Percentiles rank a stretch among this genome's conserved stretches.
Conservation (phyloP, 352 stramenopile species). For the Phytopythium aichiense region DNA sequence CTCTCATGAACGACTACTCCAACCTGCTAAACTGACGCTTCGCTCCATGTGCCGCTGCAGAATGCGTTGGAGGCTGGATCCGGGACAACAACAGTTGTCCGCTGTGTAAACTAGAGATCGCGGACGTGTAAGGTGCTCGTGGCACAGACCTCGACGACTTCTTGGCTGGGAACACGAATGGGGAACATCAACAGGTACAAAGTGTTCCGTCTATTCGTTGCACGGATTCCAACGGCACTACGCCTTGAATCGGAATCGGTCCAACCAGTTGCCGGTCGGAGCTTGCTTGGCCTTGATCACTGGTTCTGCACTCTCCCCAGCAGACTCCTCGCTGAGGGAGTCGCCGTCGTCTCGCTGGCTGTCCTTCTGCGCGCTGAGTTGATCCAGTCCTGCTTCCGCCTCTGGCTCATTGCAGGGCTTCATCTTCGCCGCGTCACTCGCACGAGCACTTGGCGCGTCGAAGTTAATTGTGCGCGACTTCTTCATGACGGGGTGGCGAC, state of each 20-base stretch:
- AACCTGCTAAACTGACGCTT: background rate
- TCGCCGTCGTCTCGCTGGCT: background rate
- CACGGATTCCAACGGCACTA: conserved; percentile 10
- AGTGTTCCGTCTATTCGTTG: background rate
- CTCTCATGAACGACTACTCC: background rate
- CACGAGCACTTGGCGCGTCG: background rate
- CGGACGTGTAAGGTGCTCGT: conserved; percentile 17
- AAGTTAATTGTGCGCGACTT: background rate
- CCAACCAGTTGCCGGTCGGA: conserved; percentile 12
- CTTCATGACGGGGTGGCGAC: background rate
- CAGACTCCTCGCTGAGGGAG: background rate
- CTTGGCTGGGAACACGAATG: background rate
- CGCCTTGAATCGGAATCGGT: conserved; percentile 28
- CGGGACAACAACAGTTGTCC: conserved; percentile 78
- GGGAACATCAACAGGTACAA: background rate
- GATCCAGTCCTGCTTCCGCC: background rate
- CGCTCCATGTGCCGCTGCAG: conserved; percentile 15
- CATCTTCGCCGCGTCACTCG: background rate
- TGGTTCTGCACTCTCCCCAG: background rate
- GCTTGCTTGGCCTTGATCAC: background rate
- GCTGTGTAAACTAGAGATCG: conserved; percentile 68
- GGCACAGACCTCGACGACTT: background rate
- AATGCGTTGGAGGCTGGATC: conserved; percentile 68
- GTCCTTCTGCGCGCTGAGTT: background rate
- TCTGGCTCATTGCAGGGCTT: background rate